Conservation (phyloP, 768 basidiomycete genomes). For the Trametes gibbosa region DNA sequence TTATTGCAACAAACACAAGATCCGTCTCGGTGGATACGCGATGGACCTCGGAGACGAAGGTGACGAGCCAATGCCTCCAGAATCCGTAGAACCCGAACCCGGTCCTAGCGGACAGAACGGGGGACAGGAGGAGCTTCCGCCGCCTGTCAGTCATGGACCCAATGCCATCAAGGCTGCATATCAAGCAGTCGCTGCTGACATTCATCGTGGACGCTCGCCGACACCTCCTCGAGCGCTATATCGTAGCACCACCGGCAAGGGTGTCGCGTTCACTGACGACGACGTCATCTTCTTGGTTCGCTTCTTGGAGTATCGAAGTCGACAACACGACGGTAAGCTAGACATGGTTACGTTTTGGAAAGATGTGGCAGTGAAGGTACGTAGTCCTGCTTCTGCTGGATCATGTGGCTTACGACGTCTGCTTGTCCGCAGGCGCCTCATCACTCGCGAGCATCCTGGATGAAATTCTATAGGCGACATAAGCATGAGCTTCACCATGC, state of each 20-base stretch:
- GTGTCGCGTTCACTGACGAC: conserved; percentile 84
- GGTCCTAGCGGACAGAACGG: conserved; percentile 42
- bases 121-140: conserved; percentile 35
- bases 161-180: conserved; percentile 45
- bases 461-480: conserved; percentile 90
- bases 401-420: background rate
- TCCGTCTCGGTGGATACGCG: conserved; percentile 79
- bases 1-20: conserved; percentile 92
- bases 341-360: conserved; percentile 83
- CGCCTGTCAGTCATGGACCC: conserved; percentile 33
- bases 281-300: conserved; percentile 75
- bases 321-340: conserved; percentile 49
- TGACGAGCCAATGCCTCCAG: background rate
- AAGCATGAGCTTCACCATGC: conserved; percentile 75
- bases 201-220: conserved; percentile 64
- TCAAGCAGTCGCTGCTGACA: conserved; percentile 38
- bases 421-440: conserved; percentile 64
- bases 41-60: conserved; percentile 61
- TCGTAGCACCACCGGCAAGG: conserved; percentile 86
- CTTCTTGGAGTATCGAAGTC: conserved; percentile 55
- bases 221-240: conserved; percentile 78
- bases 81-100: conserved; percentile 35
- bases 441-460: conserved; percentile 90
- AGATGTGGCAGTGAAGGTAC: conserved; percentile 68
- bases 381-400: conserved; percentile 6